Conservation (phyloP, 495 filamentous ascomycete species). For the Aspergillus heteromorphus region DNA sequence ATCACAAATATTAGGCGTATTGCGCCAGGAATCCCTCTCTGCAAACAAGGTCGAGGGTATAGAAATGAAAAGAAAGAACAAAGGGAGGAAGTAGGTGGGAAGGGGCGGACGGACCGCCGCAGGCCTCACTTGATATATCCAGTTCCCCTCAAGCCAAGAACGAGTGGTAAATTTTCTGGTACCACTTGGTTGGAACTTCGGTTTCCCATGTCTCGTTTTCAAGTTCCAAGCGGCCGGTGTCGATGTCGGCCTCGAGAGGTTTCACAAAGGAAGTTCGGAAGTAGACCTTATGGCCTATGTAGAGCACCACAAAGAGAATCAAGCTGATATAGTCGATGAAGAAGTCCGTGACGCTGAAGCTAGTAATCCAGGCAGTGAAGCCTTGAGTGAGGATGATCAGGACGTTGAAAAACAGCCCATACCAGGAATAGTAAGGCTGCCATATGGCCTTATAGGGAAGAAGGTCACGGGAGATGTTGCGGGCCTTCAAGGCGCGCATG, state of each 20-base stretch:
- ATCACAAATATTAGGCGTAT: not conserved
- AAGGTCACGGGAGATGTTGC: conserved; percentile 50
- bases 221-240: conserved; percentile 36
- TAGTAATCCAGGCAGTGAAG: conserved; percentile 60
- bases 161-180: conserved; percentile 24
- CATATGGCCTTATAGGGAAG: conserved; percentile 54
- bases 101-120: not conserved
- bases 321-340: conserved; percentile 59
- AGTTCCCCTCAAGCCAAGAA: conserved; percentile 15
- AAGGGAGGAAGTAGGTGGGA: not conserved
- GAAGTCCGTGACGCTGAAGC: conserved; percentile 52
- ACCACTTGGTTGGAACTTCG: conserved; percentile 37
- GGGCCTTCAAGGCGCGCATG: conserved; percentile 52
- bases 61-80: not conserved
- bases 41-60: not conserved
- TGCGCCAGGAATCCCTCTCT: not conserved
- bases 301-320: conserved; percentile 56
- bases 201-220: conserved; percentile 46
- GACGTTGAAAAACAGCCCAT: conserved; percentile 59
- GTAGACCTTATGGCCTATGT: conserved; percentile 53
- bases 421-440: conserved; percentile 56
- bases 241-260: conserved; percentile 42
- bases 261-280: conserved; percentile 38
- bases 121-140: not conserved
- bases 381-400: conserved; percentile 65